A percentile compares a stretch with the other conserved stretches of the same genome.
Conservation (phyloP, 2,329 filamentous ascomycete genomes). For the Byssochlamys sp. region DNA sequence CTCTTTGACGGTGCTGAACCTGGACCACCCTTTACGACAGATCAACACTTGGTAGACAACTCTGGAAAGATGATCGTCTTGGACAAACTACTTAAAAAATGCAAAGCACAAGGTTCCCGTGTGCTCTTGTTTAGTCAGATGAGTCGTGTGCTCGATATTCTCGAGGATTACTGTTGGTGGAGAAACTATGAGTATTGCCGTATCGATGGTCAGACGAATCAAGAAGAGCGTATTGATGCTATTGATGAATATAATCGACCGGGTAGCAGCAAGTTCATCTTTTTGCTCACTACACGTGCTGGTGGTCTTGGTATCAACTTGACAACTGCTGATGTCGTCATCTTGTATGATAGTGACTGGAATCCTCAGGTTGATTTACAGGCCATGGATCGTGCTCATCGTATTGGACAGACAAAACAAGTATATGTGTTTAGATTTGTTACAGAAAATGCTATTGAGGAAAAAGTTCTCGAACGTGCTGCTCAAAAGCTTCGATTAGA, state of each 20-base stretch:
- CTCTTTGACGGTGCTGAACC: constrained; percentile 96
- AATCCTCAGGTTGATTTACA: constrained; percentile 97
- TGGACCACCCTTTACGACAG: constrained; percentile 92
- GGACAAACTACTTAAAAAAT: constrained; percentile 76
- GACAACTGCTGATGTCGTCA: constrained; percentile 87
- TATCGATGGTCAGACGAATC: constrained; percentile 90
- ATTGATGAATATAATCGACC: constrained; percentile 98
- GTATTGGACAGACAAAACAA: constrained; percentile 97
- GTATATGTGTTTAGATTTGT: constrained; percentile 94
- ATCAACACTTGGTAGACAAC: constrained; percentile 88
- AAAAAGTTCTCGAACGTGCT: constrained; percentile 92
- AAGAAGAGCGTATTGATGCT: constrained; percentile 92
- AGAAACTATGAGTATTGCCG: constrained; percentile 90
- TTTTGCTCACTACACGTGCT: constrained; percentile 86
- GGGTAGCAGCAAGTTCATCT: constrained; percentile 90
- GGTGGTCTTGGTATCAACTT: constrained; percentile 95
- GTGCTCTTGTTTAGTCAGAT: constrained; percentile 99
- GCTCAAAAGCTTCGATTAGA: constrained; percentile 94
- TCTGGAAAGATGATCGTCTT: constrained; percentile 95
- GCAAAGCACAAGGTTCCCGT: constrained; percentile 80
- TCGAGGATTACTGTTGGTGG: constrained; percentile 97
- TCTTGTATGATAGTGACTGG: constrained; percentile 97
- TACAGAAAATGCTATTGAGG: constrained; percentile 95
- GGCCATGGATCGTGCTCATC: constrained; percentile 96
- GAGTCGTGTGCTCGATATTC: constrained; percentile 90